Evolutionary conservation across 768 basidiomycete species (phyloP), one percentile per base, ranked within the genome.

Genomic region (Boletus fagicola): DNA sequence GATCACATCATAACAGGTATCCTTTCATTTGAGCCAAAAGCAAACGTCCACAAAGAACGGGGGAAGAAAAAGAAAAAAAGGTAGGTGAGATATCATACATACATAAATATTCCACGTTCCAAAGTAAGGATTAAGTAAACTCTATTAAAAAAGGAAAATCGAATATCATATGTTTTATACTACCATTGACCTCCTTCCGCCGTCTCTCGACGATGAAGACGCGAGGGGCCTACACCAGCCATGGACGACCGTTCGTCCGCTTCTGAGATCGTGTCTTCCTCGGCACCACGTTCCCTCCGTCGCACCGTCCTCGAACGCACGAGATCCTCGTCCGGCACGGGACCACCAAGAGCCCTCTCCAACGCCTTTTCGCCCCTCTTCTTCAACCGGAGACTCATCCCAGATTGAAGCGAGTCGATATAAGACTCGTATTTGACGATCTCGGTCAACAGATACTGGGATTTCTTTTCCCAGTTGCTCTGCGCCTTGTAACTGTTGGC

Each of bases 351-450:
- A 4, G 86, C 85, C 47, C 76, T 76, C 67, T 89, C 87, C 47
- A 90, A 70, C 33, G 82, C 84, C 75, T 92, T 94, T 74, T 98
- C 92, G 31, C 95, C 95, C 53, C 93, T 84, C 71, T 88, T 92
- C 75, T 92, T 92, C 62, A 96, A 76, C 35, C 94, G 85, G 43
- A 96, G 78, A 10, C 78, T 77, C 87, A 94, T 95, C 38, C 90
- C 95, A 5, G 78, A 74, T 68, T 88, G 84, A 31, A 99, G 80
- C 7, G 94, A 91, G 61, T 96, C 94, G 54, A 96, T 88, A 71
- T 99, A 99, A 16, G 90, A 90, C 52, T 92, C 87, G 72, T 98
- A 98, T 72, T 98, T 98, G 68, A 94, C 91, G 42, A 93, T 91
- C 75, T 99, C 96, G 10, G 89, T 84, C 52, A 94, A 79, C 47